Base-by-base conservation (phyloP, 495 filamentous ascomycete species). In the Talaromyces thailandensis region DNA sequence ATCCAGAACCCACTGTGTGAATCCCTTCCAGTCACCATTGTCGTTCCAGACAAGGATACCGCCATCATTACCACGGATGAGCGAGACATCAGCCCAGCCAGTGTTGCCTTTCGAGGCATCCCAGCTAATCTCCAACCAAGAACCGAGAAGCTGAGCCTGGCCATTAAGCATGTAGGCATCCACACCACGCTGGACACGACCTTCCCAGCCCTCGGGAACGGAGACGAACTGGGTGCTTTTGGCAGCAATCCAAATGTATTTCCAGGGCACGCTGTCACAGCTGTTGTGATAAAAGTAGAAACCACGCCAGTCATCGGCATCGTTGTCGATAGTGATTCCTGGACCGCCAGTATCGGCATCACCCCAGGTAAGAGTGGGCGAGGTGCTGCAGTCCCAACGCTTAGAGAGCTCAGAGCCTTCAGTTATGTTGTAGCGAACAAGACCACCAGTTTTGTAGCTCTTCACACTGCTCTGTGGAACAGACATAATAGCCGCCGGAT, bases 161-260 rank as follows among this genome's bases (percentile, higher is more conserved):
- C 55, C 55, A 18, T 57, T 18, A 23, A 57, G 55, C 55, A 57
- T 57, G 9, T 8, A n/a, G 14, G 25, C 4, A 35, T 57, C 25
- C 8, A 57, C 55, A 23, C 55, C 55, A 18, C 55, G 55, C 55
- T 57, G 55, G 0, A 57, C 55, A 57, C 55, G 55, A 26, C 55
- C 55, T 16, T 57, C 55, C 55, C 55, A 57, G 55, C 55, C 55
- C 7, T 3, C 2, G 6, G 55, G 55, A 23, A 57, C 55, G 8
- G 55, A 57, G 25, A 57, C 25, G 14, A 57, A 57, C 18, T 57
- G 55, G 9, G 55, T 57, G 31, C 25, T 57, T n/a, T 32, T 32
- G 16, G 18, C n/a, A 32, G 55, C 55, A 57, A 57, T 57, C 55
- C 55, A 57, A 57, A 57, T 57, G 55, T 57, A 57, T n/a, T 57